Evolutionary conservation across 1,284 basidiomycete genomes (phyloP).

Genomic region (Leccinum discolor): DNA sequence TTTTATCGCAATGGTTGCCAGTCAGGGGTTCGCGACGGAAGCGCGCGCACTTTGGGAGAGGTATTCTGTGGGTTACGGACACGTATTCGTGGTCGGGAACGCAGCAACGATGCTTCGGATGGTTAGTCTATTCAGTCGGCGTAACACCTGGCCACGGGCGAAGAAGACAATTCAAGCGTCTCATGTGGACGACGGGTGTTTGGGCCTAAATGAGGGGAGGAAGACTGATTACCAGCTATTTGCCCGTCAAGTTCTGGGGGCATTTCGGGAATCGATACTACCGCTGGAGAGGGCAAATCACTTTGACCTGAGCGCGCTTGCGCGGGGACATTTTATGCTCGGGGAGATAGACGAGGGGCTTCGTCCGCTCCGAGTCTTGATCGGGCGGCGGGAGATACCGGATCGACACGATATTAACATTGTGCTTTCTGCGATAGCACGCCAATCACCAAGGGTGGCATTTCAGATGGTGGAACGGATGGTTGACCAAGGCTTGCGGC

Average conservation of each 20-base stretch:
- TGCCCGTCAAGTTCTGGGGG: constrained; percentile 44
- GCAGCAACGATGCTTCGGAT: constrained; percentile 53
- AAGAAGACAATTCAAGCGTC: background rate
- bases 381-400: constrained; percentile 51
- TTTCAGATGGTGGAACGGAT: constrained; percentile 50
- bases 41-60: constrained; percentile 59
- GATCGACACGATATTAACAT: constrained; percentile 68
- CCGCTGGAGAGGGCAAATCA: constrained; percentile 53
- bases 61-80: constrained; percentile 46
- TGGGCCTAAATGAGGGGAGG: constrained; percentile 6
- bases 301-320: constrained; percentile 56
- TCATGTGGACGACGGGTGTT: constrained; percentile 2
- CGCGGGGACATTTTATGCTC: constrained; percentile 60
- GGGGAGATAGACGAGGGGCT: constrained; percentile 52
- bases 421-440: constrained; percentile 53
- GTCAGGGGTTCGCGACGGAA: constrained; percentile 44
- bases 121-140: constrained; percentile 51
- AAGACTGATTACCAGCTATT: constrained; percentile 35
- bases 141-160: constrained; percentile 26
- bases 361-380: constrained; percentile 44
- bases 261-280: constrained; percentile 42
- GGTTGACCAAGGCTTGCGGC: constrained; percentile 44
- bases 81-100: constrained; percentile 44
- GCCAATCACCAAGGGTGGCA: constrained; percentile 47
- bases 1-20: constrained; percentile 49